A percentile compares a stretch with the other conserved stretches of the same genome.
Evolutionary conservation across 2,329 filamentous ascomycete genomes (phyloP).

Genomic region (Calonectria hongkongensis): DNA sequence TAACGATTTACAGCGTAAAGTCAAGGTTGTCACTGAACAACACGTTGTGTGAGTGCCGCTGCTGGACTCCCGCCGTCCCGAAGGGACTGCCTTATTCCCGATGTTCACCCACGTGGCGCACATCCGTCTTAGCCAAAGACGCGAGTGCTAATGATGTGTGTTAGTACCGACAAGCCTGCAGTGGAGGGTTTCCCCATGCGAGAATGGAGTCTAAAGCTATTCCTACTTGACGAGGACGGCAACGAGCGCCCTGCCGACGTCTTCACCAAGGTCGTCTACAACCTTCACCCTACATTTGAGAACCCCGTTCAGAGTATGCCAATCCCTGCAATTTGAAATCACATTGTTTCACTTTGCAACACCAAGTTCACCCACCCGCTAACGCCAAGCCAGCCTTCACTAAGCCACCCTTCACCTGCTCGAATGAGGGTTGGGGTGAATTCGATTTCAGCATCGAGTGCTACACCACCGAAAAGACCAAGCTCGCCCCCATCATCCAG

Average conservation of each 20-base stretch:
- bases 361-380: conserved; percentile 36
- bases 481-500: conserved; percentile 83
- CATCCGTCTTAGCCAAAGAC: conserved; percentile 9
- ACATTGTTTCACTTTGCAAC: conserved; percentile 6
- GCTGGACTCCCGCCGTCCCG: conserved; percentile 26
- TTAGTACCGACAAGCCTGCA: conserved; percentile 82
- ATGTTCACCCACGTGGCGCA: conserved; percentile 16
- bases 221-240: conserved; percentile 88
- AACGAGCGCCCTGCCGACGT: conserved; percentile 88
- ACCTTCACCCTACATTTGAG: conserved; percentile 94
- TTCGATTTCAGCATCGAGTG: conserved; percentile 95
- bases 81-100: conserved; percentile 19
- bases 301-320: conserved; percentile 89
- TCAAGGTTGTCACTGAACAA: conserved; percentile 96
- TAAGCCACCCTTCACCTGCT: conserved; percentile 89
- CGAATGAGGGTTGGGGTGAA: conserved; percentile 98
- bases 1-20: conserved; percentile 80
- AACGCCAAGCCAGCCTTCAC: conserved; percentile 78
- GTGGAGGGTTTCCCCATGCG: conserved; percentile 94
- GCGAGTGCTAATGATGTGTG: neutral
- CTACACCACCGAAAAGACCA: conserved; percentile 89
- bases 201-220: conserved; percentile 91
- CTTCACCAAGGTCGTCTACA: conserved; percentile 95
- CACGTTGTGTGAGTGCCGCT: conserved; percentile 82
- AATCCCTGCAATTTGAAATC: conserved; percentile 3